Evolutionary conservation across 805 yeast species (phyloP), one percentile per base, ranked within the genome.

Genomic region (Kuraishia capsulata): DNA sequence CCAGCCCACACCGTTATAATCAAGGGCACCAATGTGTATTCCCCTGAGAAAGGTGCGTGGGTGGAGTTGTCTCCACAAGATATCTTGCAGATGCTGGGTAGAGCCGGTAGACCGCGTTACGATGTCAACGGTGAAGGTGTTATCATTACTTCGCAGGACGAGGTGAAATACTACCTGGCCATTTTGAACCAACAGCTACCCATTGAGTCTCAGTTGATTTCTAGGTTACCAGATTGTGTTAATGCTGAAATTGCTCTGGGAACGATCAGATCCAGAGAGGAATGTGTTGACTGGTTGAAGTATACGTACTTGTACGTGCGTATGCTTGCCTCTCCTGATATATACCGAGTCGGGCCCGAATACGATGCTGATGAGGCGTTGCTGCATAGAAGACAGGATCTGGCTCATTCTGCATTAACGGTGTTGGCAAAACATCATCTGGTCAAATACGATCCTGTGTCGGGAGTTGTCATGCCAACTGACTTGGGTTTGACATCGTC

Each of bases 1-100:
- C 97, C 97, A 2, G 96, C 96, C 0, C 96, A 89, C 52, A 86
- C 96, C 0, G 97, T 88, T 23, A 79, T 88, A 20, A 84, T 88
- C 44, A 86, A 86, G 51, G 97, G 97, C 0, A 90, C 98, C 0
- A 95, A 86, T 51, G 79, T 88, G 0, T 92, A 94, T 51, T 82
- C 92, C 4, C 97, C 99, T 0, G 92, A 83, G 45, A 75, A 73
- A 44, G 95, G 97, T 39, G 62, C 73, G 5, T 90, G 97, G 97
- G 77, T 77, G 2, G 92, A 85, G 51, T 62, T 90, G n/a, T 81
- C 95, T 0, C 94, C 97, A 0, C 98, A 90, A 51, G 97, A 92
- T 60, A 81, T 90, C 29, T 58, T 90, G 8, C 98, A 90, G 61
- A 90, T 90, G 97, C 67, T 90, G n/a, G 90, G 90, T 30, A 64